These are phyloP conservation scores for Durio zibethinus DNA, from an alignment of 345 rosid species.

Conservation along the genomic window DNA sequence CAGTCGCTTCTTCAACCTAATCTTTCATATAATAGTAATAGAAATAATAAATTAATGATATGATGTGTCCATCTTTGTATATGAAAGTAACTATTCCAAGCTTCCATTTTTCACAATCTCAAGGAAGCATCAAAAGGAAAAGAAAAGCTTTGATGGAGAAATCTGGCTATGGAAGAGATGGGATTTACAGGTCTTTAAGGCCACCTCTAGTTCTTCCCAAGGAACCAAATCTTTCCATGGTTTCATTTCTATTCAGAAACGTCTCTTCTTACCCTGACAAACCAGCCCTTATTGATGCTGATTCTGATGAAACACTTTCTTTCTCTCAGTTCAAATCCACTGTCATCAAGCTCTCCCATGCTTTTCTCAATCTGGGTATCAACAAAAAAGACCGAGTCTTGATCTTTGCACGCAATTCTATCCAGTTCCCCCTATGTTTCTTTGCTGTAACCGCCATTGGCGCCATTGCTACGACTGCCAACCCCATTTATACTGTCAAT, in stretches of 20 bases:
- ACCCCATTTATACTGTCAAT: conserved; percentile 60
- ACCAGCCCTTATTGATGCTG: conserved; percentile 71
- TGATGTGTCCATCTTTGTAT: too few relatives aligned
- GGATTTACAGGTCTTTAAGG: conserved; percentile 71
- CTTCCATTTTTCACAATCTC: neutral
- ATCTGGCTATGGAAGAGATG: conserved; percentile 85
- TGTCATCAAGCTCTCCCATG: conserved; percentile 58
- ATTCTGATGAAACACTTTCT: conserved; percentile 45
- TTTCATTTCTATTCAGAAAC: conserved; percentile 57
- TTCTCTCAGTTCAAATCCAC: conserved; percentile 61
- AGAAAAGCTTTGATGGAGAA: conserved; percentile 48
- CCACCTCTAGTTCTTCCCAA: conserved; percentile 53
- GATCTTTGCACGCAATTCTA: conserved; percentile 75
- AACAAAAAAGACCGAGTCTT: conserved; percentile 61
- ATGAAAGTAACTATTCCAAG: neutral
- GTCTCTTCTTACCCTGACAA: conserved; percentile 49
- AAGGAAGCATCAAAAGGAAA: neutral
- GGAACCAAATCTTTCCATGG: conserved; percentile 60
- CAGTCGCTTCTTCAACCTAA: neutral
- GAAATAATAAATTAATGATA: too few relatives aligned
- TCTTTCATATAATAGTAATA: neutral
- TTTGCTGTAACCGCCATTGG: conserved; percentile 66
- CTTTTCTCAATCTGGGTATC: conserved; percentile 60
- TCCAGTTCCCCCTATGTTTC: conserved; percentile 70
- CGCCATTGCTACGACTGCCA: conserved; percentile 67